Percentiles rank a stretch among this genome's conserved stretches.
These are phyloP conservation scores for Microdochium nivale DNA, from an alignment of 2,329 filamentous ascomycete species.

Conservation along the genomic window DNA sequence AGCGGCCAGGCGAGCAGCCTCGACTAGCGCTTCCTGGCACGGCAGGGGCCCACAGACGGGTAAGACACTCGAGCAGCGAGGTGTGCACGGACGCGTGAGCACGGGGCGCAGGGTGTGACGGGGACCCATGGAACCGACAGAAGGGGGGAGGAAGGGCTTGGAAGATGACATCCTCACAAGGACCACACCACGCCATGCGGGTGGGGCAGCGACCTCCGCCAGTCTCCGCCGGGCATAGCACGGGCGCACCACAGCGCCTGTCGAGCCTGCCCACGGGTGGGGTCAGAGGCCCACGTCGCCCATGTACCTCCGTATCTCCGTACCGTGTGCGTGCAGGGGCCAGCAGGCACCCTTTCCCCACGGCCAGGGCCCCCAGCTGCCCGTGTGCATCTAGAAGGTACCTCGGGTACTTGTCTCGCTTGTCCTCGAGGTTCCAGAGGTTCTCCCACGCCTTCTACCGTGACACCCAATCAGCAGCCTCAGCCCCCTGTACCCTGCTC, in stretches of 20 bases:
- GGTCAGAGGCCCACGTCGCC: background rate
- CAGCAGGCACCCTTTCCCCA: background rate
- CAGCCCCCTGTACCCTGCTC: too few relatives aligned
- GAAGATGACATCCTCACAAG: background rate
- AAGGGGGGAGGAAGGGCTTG: too few relatives aligned
- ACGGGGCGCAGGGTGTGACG: background rate
- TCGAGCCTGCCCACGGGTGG: background rate
- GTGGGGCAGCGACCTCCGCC: background rate
- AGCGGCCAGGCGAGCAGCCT: background rate
- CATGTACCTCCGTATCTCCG: background rate
- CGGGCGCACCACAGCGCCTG: background rate
- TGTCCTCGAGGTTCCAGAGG: background rate
- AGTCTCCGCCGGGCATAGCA: background rate
- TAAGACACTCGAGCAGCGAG: constrained; percentile 1
- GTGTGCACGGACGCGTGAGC: background rate
- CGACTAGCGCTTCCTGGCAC: background rate
- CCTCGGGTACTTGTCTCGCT: background rate
- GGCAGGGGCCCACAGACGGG: background rate
- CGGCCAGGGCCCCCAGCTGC: background rate
- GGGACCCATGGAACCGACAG: too few relatives aligned
- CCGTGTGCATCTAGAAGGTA: background rate
- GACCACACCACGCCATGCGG: too few relatives aligned
- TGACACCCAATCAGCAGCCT: too few relatives aligned
- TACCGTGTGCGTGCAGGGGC: background rate
- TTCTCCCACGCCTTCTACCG: background rate